Conservation (phyloP, 352 stramenopile species). For the Pythium monospermum region DNA sequence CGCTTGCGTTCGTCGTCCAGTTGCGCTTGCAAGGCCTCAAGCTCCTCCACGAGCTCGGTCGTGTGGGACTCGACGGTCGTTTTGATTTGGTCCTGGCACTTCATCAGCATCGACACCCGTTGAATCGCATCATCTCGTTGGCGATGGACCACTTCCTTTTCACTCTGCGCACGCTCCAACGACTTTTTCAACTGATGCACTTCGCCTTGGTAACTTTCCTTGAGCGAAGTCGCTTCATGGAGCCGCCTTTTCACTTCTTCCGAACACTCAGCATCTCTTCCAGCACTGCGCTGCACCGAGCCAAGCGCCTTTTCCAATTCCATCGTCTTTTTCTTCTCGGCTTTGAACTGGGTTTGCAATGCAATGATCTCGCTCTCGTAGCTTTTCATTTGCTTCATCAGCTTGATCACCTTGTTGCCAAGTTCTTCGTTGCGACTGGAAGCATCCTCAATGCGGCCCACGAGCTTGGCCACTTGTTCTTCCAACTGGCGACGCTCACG, state of each 20-base stretch:
- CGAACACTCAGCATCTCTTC: slow-evolving; percentile 14
- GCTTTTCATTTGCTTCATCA: slow-evolving; percentile 52
- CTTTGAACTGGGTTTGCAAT: slow-evolving; percentile 55
- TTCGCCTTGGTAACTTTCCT: slow-evolving; percentile 54
- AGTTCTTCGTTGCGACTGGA: slow-evolving; percentile 49
- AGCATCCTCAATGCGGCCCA: slow-evolving; percentile 48
- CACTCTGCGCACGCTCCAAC: slow-evolving; percentile 33
- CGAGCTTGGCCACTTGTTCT: slow-evolving; percentile 39
- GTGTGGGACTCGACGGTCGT: slow-evolving; percentile 56
- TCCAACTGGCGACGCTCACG: slow-evolving; percentile 57
- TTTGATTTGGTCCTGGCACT: slow-evolving; percentile 67
- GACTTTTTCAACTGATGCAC: slow-evolving; percentile 34
- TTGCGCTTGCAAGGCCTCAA: slow-evolving; percentile 57
- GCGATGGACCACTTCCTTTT: slow-evolving; percentile 39
- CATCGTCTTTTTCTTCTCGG: slow-evolving; percentile 48
- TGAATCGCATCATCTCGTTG: slow-evolving; percentile 59
- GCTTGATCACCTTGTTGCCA: slow-evolving; percentile 49
- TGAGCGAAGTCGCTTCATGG: slow-evolving; percentile 34
- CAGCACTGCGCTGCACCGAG: slow-evolving; percentile 14
- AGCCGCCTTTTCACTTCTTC: slow-evolving; percentile 40
- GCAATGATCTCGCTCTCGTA: slow-evolving; percentile 59
- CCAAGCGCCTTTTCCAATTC: slow-evolving; percentile 25
- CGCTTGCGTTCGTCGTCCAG: slow-evolving; percentile 64
- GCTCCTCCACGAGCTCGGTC: slow-evolving; percentile 57
- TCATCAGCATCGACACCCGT: slow-evolving; percentile 44